Percentiles rank a stretch among this genome's conserved stretches.
Evolutionary conservation across 108 stramenopile genomes (phyloP).

Genomic region (Nannochloropsis oceanica): DNA sequence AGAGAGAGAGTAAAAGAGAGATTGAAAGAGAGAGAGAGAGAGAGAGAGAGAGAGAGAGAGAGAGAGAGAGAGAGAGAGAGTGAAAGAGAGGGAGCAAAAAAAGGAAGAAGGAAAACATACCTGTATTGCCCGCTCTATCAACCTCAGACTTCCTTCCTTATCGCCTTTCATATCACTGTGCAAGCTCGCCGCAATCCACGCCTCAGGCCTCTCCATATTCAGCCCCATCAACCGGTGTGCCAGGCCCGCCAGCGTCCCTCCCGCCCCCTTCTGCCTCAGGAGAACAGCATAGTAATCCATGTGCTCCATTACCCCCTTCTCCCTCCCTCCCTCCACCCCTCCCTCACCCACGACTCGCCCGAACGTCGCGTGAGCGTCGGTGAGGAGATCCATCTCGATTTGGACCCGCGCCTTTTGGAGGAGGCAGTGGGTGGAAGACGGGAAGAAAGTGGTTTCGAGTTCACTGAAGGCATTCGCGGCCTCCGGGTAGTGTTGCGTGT

Average conservation of each 20-base stretch:
- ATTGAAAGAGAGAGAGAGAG: too few relatives aligned
- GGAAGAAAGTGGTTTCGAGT: background rate
- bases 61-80: too few relatives aligned
- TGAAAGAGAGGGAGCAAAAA: too few relatives aligned
- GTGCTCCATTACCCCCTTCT: background rate
- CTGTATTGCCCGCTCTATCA: background rate
- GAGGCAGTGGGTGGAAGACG: background rate
- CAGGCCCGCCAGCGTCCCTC: background rate
- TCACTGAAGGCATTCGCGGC: background rate
- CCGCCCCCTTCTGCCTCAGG: background rate
- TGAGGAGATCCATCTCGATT: background rate
- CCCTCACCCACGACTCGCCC: background rate
- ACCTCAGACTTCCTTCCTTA: background rate
- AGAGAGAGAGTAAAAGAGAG: too few relatives aligned
- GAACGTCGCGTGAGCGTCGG: background rate
- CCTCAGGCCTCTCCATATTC: background rate
- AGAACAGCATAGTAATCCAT: background rate
- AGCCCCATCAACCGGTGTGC: background rate
- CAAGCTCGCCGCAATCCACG: background rate
- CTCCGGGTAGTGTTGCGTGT: background rate
- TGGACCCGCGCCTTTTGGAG: background rate
- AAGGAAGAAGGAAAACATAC: too few relatives aligned
- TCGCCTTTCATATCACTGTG: background rate
- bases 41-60: too few relatives aligned
- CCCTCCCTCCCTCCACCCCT: background rate